phyloP scores from a whole-genome alignment of 1,139 yeast species.

The Spathaspora jeffriesii region DNA sequence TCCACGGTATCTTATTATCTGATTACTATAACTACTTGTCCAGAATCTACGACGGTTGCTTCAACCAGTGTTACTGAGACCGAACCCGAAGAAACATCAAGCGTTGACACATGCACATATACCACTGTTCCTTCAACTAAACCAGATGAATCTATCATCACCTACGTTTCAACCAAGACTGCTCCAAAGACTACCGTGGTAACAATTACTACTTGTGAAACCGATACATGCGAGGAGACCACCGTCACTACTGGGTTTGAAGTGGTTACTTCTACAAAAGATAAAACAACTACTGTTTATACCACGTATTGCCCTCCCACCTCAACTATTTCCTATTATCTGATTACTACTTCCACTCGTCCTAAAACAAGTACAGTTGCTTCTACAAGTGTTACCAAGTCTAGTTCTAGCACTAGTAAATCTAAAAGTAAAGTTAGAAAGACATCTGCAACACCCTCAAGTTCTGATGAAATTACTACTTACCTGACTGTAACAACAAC shows the following conservation, averaged over 20 bases:
- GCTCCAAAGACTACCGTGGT: constrained; percentile 14
- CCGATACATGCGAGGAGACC: constrained; percentile 14
- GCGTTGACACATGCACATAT: not conserved
- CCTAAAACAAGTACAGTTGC: not conserved
- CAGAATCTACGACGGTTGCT: not conserved
- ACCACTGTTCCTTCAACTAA: constrained; percentile 5
- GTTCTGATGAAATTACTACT: constrained; percentile 1
- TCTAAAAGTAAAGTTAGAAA: not conserved
- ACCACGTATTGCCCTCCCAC: constrained; percentile 20
- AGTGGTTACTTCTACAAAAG: constrained; percentile 11
- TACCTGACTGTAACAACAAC: constrained; percentile 1
- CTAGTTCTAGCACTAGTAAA: not conserved
- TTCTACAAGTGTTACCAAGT: not conserved
- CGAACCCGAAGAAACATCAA: not conserved
- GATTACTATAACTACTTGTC: not conserved
- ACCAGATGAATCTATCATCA: constrained; percentile 5
- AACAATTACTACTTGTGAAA: constrained; percentile 22
- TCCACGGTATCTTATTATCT: not conserved
- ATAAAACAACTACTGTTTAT: constrained; percentile 18
- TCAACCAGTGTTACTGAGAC: not conserved
- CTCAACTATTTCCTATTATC: not conserved
- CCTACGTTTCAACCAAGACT: constrained; percentile 3
- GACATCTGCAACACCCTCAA: too few relatives aligned
- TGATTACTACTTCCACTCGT: not conserved
- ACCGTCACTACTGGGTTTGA: constrained; percentile 27